A percentile compares a stretch with the other conserved stretches of the same genome.
phyloP scores from a whole-genome alignment of 805 yeast genomes.

The Cyberlindnera saturnus region DNA sequence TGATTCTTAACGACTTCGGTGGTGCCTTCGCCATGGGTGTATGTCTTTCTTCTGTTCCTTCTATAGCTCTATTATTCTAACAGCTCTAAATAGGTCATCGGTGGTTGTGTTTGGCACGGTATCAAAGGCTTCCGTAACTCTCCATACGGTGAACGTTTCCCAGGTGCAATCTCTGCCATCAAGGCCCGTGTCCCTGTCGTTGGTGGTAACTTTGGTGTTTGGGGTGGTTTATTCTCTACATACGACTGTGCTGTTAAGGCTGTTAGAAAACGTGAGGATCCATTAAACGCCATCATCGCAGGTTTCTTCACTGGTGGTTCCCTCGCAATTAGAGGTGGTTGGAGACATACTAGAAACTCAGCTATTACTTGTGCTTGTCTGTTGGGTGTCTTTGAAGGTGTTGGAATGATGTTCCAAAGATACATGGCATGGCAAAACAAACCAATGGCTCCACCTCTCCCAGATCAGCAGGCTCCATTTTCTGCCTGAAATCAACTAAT shows the following conservation, averaged over 20 bases:
- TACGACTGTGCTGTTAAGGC: constrained; percentile 95
- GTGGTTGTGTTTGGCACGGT: constrained; percentile 99
- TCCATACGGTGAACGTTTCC: constrained; percentile 91
- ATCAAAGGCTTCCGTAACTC: constrained; percentile 98
- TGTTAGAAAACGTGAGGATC: constrained; percentile 95
- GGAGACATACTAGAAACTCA: constrained; percentile 93
- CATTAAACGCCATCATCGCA: constrained; percentile 96
- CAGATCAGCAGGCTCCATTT: constrained; percentile 29
- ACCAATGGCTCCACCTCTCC: constrained; percentile 57
- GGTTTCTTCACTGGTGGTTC: constrained; percentile 99
- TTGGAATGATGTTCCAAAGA: constrained; percentile 92
- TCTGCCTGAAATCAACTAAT: constrained; percentile 4
- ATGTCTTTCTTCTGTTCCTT: constrained; percentile 1
- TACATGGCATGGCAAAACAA: constrained; percentile 78
- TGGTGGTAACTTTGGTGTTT: constrained; percentile 98
- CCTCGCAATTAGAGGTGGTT: constrained; percentile 96
- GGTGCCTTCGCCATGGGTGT: constrained; percentile 99
- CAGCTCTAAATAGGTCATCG: constrained; percentile 42
- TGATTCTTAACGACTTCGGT: constrained; percentile 93
- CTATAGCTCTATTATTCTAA: neutral
- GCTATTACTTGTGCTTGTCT: constrained; percentile 97
- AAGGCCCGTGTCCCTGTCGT: constrained; percentile 97
- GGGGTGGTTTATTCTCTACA: constrained; percentile 98
- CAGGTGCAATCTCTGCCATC: constrained; percentile 84
- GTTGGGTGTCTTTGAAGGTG: constrained; percentile 96